Conservation (phyloP, 1,284 basidiomycete genomes). For the Binderoboletus segoi region DNA sequence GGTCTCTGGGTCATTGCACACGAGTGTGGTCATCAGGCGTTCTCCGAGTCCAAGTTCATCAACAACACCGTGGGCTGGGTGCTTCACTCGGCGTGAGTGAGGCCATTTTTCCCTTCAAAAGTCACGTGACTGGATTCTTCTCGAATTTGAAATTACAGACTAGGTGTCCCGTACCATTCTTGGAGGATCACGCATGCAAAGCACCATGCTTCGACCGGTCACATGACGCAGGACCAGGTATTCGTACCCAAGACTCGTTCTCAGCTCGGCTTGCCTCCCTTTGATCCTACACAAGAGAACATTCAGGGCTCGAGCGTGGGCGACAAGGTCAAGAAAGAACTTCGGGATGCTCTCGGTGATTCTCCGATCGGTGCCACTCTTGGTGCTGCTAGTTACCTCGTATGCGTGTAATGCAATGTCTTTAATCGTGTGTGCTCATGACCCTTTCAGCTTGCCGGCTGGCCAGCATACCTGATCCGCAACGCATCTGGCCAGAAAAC, state of each 20-base stretch:
- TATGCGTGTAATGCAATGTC: constrained; percentile 38
- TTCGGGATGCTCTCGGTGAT: constrained; percentile 90
- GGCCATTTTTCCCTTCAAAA: constrained; percentile 11
- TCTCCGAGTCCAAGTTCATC: constrained; percentile 91
- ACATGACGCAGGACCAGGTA: constrained; percentile 96
- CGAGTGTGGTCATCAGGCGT: constrained; percentile 95
- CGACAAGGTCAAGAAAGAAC: constrained; percentile 74
- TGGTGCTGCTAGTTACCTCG: constrained; percentile 71
- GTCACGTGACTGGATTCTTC: constrained; percentile 28
- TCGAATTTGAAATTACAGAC: constrained; percentile 47
- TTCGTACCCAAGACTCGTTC: constrained; percentile 92
- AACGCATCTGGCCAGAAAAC: constrained; percentile 90
- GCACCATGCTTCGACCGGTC: constrained; percentile 95
- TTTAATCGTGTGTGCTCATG: background rate
- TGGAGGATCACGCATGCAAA: constrained; percentile 98
- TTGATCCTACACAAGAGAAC: constrained; percentile 73
- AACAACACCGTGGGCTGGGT: constrained; percentile 97
- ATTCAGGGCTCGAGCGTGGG: constrained; percentile 69
- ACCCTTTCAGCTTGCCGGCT: constrained; percentile 67
- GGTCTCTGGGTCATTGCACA: constrained; percentile 95
- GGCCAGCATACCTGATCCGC: constrained; percentile 83
- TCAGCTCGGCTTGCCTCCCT: constrained; percentile 62
- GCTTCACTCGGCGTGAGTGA: constrained; percentile 82
- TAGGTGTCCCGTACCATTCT: constrained; percentile 97
- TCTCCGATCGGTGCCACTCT: constrained; percentile 83